phyloP scores from a whole-genome alignment of 306 rosid genomes.

The Herpetospermum pedunculosum region DNA sequence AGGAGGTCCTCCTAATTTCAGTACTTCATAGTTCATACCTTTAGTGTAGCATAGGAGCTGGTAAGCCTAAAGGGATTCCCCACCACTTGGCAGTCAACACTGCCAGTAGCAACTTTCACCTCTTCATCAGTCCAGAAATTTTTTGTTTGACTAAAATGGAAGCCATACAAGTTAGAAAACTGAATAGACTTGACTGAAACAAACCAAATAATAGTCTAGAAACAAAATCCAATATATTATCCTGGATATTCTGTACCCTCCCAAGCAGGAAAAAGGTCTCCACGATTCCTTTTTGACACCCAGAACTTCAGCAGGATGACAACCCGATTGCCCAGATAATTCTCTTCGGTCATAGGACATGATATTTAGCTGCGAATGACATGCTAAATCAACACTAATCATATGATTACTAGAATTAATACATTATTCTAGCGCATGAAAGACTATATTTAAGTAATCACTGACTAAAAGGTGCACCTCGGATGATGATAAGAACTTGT shows the following conservation, averaged over 20 bases:
- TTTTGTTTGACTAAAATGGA: constrained; percentile 37
- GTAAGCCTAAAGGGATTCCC: constrained; percentile 58
- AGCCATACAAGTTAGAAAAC: constrained; percentile 11
- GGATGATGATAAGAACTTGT: constrained; percentile 73
- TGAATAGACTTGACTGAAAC: background rate
- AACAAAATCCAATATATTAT: background rate
- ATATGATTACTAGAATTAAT: background rate
- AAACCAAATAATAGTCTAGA: background rate
- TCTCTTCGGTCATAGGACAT: constrained; percentile 54
- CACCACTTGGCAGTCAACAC: constrained; percentile 35
- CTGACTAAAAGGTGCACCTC: constrained; percentile 37
- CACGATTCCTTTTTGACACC: constrained; percentile 30
- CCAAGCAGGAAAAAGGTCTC: constrained; percentile 29
- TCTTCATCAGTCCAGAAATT: constrained; percentile 61
- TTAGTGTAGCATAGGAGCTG: constrained; percentile 64
- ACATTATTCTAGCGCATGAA: background rate
- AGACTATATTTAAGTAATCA: background rate
- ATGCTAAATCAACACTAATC: background rate
- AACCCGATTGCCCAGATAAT: constrained; percentile 63
- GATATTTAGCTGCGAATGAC: constrained; percentile 48
- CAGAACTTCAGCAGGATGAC: constrained; percentile 67
- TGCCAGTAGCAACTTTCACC: constrained; percentile 57
- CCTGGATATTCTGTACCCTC: constrained; percentile 27
- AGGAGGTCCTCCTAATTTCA: no score
- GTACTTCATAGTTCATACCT: no score